Base-by-base conservation (phyloP, 2,329 filamentous ascomycete species). In the Paramyrothecium roridum region DNA sequence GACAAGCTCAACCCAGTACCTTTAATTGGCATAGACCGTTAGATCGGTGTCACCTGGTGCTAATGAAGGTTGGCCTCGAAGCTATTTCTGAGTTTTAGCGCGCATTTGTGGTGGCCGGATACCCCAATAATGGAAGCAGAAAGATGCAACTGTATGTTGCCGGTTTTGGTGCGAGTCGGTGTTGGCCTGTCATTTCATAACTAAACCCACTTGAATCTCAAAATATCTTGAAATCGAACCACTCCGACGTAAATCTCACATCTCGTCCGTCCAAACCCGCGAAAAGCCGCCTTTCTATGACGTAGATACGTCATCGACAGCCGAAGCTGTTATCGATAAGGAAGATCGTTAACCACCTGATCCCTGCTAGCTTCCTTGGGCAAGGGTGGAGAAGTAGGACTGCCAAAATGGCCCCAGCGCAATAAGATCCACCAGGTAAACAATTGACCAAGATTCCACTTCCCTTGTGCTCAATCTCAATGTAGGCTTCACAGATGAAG, bases 401-500 rank as follows among this genome's bases (percentile, higher is more conserved):
- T 6, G 26, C 26, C 26, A 30, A 30, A 30, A 30, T 30, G 26
- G 26, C 26, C 26, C 26, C 10, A 10, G 26, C 26, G 26, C 10
- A 30, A 30, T n/a, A n/a, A n/a, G n/a, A n/a, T n/a, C n/a, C n/a
- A n/a, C n/a, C n/a, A n/a, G 26, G 26, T 30, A 10, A 4, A 30
- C 34, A 8, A 26, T 8, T 17, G 19, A 47, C 37, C 26, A 23
- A 30, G 26, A 30, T 30, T 30, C 26, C 4, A 30, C 26, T 30
- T 10, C 10, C 26, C n/a, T n/a, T 6, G 26, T 30, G 26, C 26
- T 30, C n/a, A n/a, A n/a, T 30, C 26, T 30, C 26, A 30, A 30
- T 30, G 26, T 30, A 49, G 45, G 8, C 45, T 22, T 10, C 26
- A 11, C 52, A 53, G 45, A 71, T 72, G 70, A 70, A 64, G 59